Evolutionary conservation across 306 rosid species (phyloP).

Genomic region (Heteromeles arbutifolia): DNA sequence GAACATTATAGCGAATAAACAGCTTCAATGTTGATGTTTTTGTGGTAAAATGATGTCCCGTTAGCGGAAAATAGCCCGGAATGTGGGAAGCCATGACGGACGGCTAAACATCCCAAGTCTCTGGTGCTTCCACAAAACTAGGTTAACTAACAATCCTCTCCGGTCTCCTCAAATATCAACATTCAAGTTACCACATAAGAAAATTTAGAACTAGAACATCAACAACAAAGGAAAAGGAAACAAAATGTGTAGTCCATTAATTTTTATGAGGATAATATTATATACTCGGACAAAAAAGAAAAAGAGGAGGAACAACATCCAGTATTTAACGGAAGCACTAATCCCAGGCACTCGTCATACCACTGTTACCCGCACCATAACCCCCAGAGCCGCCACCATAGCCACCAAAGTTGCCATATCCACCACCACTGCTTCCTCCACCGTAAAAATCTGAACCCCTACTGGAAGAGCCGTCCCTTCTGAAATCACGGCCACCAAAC

Average conservation of each 20-base stretch:
- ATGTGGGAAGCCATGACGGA: background rate
- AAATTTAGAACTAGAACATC: background rate
- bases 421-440: conserved; percentile 37
- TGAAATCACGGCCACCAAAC: conserved; percentile 71
- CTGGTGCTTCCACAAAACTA: background rate
- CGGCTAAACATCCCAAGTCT: too few species aligned
- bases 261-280: background rate
- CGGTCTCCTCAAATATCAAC: background rate
- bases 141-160: background rate
- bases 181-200: background rate
- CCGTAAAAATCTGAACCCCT: conserved; percentile 50
- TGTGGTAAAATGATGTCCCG: background rate
- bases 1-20: too few species aligned
- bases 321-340: conserved; percentile 3
- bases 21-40: too few species aligned
- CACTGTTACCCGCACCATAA: conserved; percentile 30
- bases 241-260: background rate
- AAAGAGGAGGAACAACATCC: background rate
- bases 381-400: conserved; percentile 33
- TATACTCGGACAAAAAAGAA: background rate
- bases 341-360: conserved; percentile 75
- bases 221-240: background rate
- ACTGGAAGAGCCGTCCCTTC: conserved; percentile 44
- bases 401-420: conserved; percentile 42
- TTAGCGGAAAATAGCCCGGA: too few species aligned